These are phyloP conservation scores for Coniochaeta ligniaria DNA, from an alignment of 2,329 filamentous ascomycete species.

Conservation along the genomic window DNA sequence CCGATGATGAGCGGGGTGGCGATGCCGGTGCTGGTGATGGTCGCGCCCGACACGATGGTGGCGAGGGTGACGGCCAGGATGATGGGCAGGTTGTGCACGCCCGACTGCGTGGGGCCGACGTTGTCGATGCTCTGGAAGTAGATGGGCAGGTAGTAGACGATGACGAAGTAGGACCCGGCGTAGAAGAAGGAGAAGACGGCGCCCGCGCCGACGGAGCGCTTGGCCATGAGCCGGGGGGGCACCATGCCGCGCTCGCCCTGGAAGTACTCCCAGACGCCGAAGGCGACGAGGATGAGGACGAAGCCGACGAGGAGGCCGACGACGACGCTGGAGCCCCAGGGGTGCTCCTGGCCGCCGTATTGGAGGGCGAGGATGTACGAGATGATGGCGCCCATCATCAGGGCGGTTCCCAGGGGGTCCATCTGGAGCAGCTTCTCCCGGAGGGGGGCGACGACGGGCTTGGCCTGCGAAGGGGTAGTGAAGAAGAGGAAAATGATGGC, in stretches of 20 bases:
- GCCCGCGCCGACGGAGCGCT: conserved; percentile 34
- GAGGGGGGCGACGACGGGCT: conserved; percentile 18
- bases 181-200: conserved; percentile 33
- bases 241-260: conserved; percentile 33
- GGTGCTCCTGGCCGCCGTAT: conserved; percentile 26
- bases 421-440: conserved; percentile 33
- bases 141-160: conserved; percentile 40
- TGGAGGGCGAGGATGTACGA: conserved; percentile 36
- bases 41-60: conserved; percentile 23
- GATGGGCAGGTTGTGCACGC: conserved; percentile 32
- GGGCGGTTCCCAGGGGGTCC: conserved; percentile 29
- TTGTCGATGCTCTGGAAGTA: conserved; percentile 43
- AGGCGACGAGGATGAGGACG: neutral
- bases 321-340: neutral
- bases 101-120: conserved; percentile 25
- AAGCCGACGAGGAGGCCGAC: conserved; percentile 1
- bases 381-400: conserved; percentile 31
- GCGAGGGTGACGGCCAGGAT: conserved; percentile 30
- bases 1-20: conserved; percentile 27
- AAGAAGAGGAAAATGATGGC: conserved; percentile 24
- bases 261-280: conserved; percentile 1
- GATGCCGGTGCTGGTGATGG: conserved; percentile 22
- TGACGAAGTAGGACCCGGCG: conserved; percentile 32
- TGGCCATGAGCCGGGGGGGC: conserved; percentile 32
- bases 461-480: conserved; percentile 22